A percentile compares a stretch with the other conserved stretches of the same genome.
Evolutionary conservation across 139 green algal species (phyloP).

Genomic region (Chlamydomonas schloesseri): DNA sequence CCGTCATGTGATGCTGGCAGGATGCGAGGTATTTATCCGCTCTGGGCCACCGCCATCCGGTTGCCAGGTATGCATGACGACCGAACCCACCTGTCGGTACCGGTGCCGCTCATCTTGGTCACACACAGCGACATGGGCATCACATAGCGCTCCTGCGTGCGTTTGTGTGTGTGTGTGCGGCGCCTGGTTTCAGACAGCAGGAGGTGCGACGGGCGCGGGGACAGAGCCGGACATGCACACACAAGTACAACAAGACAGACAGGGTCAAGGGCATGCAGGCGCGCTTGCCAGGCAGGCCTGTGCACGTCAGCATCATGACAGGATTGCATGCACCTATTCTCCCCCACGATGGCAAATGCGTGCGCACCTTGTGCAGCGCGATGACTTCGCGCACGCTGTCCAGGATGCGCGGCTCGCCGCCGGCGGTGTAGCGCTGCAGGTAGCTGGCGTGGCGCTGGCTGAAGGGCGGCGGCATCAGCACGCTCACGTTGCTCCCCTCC

Average conservation of each 20-base stretch:
- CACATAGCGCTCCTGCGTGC: conserved; percentile 48
- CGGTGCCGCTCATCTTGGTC: conserved; percentile 46
- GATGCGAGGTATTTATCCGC: background rate
- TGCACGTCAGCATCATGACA: too few relatives aligned
- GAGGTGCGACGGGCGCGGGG: too few relatives aligned
- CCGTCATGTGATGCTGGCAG: background rate
- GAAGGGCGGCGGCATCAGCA: conserved; percentile 60
- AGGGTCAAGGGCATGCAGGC: too few relatives aligned
- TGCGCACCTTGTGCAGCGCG: conserved; percentile 53
- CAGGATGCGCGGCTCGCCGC: conserved; percentile 57
- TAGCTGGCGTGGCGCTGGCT: conserved; percentile 41
- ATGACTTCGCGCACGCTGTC: conserved; percentile 58
- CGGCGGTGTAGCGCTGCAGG: conserved; percentile 39
- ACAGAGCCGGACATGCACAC: too few relatives aligned
- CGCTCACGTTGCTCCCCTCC: conserved; percentile 39
- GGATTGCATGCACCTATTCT: too few relatives aligned
- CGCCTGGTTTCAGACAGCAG: too few relatives aligned
- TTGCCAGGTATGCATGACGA: too few relatives aligned
- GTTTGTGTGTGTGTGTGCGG: too few relatives aligned
- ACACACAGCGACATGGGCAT: conserved; percentile 43
- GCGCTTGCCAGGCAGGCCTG: too few relatives aligned
- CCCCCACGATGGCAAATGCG: too few relatives aligned
- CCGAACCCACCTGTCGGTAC: conserved; percentile 27
- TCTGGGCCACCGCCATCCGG: too few relatives aligned
- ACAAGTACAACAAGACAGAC: too few relatives aligned